Conservation (phyloP, 129 eudicot genomes). For the Pittosporum tobira region DNA sequence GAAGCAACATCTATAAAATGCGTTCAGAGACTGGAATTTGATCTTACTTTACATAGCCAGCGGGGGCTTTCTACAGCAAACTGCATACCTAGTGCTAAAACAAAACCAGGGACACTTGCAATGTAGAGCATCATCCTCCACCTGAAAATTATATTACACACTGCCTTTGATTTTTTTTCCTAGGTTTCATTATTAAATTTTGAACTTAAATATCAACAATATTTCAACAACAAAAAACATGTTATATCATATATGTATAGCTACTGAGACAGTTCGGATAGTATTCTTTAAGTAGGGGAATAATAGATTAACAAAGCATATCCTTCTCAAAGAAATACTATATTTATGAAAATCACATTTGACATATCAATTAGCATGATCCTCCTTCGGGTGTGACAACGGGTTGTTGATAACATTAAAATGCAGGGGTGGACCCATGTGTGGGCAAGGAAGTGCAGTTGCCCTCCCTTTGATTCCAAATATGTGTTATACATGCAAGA, state of each 20-base stretch:
- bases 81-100: slow-evolving; percentile 70
- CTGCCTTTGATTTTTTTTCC: too few relatives aligned
- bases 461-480: too few relatives aligned
- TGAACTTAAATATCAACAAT: not conserved
- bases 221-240: too few relatives aligned
- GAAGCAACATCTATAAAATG: slow-evolving; percentile 5
- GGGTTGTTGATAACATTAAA: not conserved
- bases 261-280: too few relatives aligned
- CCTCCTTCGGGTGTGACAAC: not conserved
- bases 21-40: not conserved
- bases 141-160: slow-evolving; percentile 36
- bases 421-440: too few relatives aligned
- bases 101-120: slow-evolving; percentile 70
- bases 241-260: too few relatives aligned
- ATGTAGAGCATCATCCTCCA: slow-evolving; percentile 78
- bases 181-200: not conserved
- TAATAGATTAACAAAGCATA: too few relatives aligned
- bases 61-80: slow-evolving; percentile 90
- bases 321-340: not conserved
- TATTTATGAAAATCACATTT: too few relatives aligned
- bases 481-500: too few relatives aligned
- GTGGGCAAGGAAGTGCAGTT: too few relatives aligned
- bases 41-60: slow-evolving; percentile 81
- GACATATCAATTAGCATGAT: not conserved
- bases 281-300: too few relatives aligned